Conservation (phyloP, 176 grass and related monocot genomes). For the Pontederia paniculata region DNA sequence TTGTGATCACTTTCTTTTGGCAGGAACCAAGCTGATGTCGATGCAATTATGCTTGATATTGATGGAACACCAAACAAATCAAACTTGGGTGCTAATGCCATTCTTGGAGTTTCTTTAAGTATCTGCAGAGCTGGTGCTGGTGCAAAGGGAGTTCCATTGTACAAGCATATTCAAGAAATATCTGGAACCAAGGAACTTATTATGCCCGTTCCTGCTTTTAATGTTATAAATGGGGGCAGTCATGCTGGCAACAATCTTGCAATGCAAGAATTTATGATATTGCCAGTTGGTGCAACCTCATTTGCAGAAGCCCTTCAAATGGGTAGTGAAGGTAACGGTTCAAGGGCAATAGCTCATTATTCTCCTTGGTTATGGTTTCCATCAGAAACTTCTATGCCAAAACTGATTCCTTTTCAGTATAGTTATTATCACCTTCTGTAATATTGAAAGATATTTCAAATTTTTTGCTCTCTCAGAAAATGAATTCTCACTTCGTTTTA, state of each 20-base stretch:
- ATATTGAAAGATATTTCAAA: background rate
- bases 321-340: constrained; percentile 73
- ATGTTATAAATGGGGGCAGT: constrained; percentile 97
- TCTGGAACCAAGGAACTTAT: constrained; percentile 75
- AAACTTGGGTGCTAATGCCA: constrained; percentile 84
- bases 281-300: constrained; percentile 72
- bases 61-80: constrained; percentile 95
- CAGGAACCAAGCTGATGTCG: constrained; percentile 83
- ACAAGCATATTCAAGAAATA: constrained; percentile 89
- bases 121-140: constrained; percentile 72
- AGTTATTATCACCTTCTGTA: background rate
- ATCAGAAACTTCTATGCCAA: no score
- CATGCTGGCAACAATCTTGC: constrained; percentile 98
- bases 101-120: constrained; percentile 96
- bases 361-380: no score
- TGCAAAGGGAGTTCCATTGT: constrained; percentile 78
- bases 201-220: constrained; percentile 98
- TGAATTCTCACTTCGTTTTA: no score
- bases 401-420: background rate
- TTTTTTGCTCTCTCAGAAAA: no score
- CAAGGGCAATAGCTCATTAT: no score
- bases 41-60: constrained; percentile 87
- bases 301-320: constrained; percentile 78
- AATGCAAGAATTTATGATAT: constrained; percentile 98
- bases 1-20: constrained; percentile 16